These are phyloP conservation scores for Candida caryicola DNA, from an alignment of 805 yeast species.

Conservation along the genomic window DNA sequence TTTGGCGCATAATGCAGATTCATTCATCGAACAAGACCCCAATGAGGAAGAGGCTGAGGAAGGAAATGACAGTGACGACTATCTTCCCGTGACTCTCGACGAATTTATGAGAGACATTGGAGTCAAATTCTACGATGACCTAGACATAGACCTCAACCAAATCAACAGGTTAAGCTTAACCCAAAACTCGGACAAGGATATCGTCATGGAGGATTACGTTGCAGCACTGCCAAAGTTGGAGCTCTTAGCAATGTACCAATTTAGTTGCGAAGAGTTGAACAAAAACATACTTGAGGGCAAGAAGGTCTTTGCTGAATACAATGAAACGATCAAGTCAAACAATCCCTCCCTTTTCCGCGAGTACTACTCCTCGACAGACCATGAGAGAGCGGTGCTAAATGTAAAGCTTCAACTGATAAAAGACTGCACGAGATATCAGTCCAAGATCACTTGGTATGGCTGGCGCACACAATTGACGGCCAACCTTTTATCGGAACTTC, in stretches of 20 bases:
- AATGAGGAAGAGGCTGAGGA: constrained; percentile 11
- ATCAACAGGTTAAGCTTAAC: constrained; percentile 23
- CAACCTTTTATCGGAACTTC: constrained; percentile 39
- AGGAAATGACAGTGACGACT: constrained; percentile 21
- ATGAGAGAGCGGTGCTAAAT: constrained; percentile 40
- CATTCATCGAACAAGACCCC: neutral
- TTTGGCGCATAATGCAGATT: constrained; percentile 15
- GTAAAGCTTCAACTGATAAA: constrained; percentile 50
- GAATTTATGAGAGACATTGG: constrained; percentile 40
- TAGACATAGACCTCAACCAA: constrained; percentile 31
- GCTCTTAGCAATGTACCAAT: constrained; percentile 47
- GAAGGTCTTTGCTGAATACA: constrained; percentile 44
- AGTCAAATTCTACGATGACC: constrained; percentile 46
- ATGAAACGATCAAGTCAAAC: constrained; percentile 42
- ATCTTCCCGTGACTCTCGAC: constrained; percentile 32
- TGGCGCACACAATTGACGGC: constrained; percentile 56
- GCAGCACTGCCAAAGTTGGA: constrained; percentile 41
- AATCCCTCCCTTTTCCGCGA: constrained; percentile 51
- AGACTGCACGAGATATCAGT: constrained; percentile 49
- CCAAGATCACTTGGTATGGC: constrained; percentile 57
- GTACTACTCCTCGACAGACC: constrained; percentile 40
- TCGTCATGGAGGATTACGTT: constrained; percentile 33
- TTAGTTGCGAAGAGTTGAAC: constrained; percentile 53
- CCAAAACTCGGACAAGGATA: constrained; percentile 6
- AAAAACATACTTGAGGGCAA: constrained; percentile 51